These are phyloP conservation scores for Niebla homalea DNA, from an alignment of 495 filamentous ascomycete species.

Conservation along the genomic window DNA sequence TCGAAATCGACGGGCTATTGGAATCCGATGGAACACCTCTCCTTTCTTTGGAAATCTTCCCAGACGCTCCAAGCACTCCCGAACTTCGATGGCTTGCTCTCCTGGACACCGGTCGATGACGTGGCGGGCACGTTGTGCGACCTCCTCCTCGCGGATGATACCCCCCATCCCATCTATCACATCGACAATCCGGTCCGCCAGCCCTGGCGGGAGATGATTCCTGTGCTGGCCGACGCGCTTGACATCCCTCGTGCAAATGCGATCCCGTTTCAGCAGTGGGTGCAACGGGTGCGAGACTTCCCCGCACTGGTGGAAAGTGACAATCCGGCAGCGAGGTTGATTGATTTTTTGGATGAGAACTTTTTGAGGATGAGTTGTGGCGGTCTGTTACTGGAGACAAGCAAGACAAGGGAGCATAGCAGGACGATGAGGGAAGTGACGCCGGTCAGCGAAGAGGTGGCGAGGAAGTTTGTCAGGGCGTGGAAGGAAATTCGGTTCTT, in stretches of 20 bases:
- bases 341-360: conserved; percentile 38
- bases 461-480: conserved; percentile 25
- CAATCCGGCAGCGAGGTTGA: conserved; percentile 33
- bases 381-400: conserved; percentile 32
- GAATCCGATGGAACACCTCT: conserved; percentile 39
- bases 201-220: conserved; percentile 26
- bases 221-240: conserved; percentile 29
- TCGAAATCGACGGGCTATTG: conserved; percentile 36
- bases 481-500: conserved; percentile 30
- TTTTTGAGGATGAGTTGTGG: conserved; percentile 42
- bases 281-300: conserved; percentile 27
- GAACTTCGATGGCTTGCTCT: conserved; percentile 23
- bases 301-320: conserved; percentile 19
- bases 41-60: conserved; percentile 31
- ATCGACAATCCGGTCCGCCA: conserved; percentile 36
- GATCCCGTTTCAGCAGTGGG: conserved; percentile 35
- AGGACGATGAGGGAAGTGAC: conserved; percentile 20
- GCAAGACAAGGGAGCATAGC: conserved; percentile 30
- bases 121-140: conserved; percentile 25
- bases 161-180: conserved; percentile 28
- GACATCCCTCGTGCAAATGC: conserved; percentile 23
- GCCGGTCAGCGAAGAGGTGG: conserved; percentile 28
- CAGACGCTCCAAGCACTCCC: conserved; percentile 29
- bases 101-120: conserved; percentile 32
- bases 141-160: conserved; percentile 13